A percentile compares a stretch with the other conserved stretches of the same genome.
Evolutionary conservation across 352 stramenopile genomes (phyloP).

Genomic region (Pythium scleroteichum): DNA sequence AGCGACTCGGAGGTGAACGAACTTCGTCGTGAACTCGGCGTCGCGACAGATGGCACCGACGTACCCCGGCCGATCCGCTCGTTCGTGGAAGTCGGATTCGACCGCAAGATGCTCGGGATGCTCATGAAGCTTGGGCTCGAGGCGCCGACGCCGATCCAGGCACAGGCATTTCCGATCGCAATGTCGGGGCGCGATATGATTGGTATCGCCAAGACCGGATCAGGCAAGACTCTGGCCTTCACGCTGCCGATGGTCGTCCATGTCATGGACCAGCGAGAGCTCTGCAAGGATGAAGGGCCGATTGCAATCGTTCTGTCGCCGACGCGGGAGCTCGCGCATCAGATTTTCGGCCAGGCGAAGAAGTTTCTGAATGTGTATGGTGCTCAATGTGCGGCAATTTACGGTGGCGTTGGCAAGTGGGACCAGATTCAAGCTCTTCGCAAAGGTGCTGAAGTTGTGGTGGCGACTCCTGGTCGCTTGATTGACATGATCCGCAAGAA

Average conservation of each 20-base stretch:
- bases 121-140: conserved; percentile 76
- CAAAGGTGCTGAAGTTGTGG: conserved; percentile 73
- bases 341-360: conserved; percentile 84
- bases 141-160: conserved; percentile 79
- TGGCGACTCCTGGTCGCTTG: conserved; percentile 75
- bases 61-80: conserved; percentile 69
- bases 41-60: conserved; percentile 48
- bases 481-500: conserved; percentile 88
- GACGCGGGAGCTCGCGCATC: conserved; percentile 80
- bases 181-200: conserved; percentile 80
- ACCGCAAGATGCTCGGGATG: conserved; percentile 61
- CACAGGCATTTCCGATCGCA: conserved; percentile 81
- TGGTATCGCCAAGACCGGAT: conserved; percentile 95
- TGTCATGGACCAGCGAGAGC: conserved; percentile 85
- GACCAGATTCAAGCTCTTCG: conserved; percentile 78
- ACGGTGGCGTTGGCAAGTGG: conserved; percentile 83
- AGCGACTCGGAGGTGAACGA: conserved; percentile 37
- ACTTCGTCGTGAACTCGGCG: conserved; percentile 47
- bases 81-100: conserved; percentile 74
- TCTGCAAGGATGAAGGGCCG: conserved; percentile 70
- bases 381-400: conserved; percentile 74
- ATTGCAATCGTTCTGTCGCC: conserved; percentile 82
- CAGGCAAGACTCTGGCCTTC: conserved; percentile 98
- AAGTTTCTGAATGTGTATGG: conserved; percentile 76
- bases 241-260: conserved; percentile 93